Evolutionary conservation across 2,329 filamentous ascomycete genomes (phyloP).

Genomic region (Penicillium sp.): DNA sequence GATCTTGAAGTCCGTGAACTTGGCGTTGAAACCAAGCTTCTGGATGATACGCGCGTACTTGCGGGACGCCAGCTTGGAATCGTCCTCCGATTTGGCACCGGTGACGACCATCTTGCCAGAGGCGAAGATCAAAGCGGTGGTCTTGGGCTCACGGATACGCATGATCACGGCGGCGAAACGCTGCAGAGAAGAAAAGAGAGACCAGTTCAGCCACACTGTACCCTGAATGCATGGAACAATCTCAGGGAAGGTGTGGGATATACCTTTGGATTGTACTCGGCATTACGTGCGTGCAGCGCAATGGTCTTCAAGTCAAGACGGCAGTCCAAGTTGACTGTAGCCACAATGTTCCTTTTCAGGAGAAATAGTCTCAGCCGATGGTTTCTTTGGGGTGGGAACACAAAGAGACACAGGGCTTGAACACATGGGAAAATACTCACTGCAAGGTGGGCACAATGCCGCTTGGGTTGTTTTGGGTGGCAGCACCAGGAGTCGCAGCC

Average conservation of each 20-base stretch:
- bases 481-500: constrained; percentile 62
- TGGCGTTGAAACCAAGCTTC: constrained; percentile 98
- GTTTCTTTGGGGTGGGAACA: constrained; percentile 24
- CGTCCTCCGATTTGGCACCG: constrained; percentile 95
- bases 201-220: constrained; percentile 49
- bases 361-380: constrained; percentile 49
- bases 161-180: constrained; percentile 99
- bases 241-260: constrained; percentile 40
- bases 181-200: constrained; percentile 54
- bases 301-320: constrained; percentile 98
- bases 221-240: constrained; percentile 33
- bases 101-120: constrained; percentile 99
- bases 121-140: constrained; percentile 95
- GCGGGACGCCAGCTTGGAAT: constrained; percentile 92
- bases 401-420: constrained; percentile 31
- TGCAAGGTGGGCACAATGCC: constrained; percentile 92
- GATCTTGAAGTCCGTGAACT: constrained; percentile 99
- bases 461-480: constrained; percentile 77
- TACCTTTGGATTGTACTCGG: constrained; percentile 99
- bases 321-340: constrained; percentile 97
- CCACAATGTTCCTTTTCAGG: constrained; percentile 87
- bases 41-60: constrained; percentile 99
- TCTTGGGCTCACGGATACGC: constrained; percentile 99
- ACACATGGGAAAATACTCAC: constrained; percentile 72
- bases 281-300: constrained; percentile 94